Base-by-base conservation (phyloP, 208 protist species). In the Acanthamoeba royreba region DNA sequence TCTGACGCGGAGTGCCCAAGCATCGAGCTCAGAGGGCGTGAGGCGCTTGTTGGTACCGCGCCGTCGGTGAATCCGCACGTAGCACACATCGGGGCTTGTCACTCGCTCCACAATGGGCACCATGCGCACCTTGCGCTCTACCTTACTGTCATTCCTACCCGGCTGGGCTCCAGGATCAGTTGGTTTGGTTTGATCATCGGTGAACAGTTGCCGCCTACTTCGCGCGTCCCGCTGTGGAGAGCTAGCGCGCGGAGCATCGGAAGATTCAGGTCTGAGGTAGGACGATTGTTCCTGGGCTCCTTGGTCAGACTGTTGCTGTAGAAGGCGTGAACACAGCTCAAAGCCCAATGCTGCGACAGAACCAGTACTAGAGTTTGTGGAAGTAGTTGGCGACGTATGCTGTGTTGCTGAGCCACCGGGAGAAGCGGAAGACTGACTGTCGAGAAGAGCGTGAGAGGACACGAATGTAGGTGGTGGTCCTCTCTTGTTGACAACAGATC, bases 51-150 rank as follows among this genome's bases (percentile, higher is more conserved):
- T 31, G 42, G 17, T 79, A 40, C 86, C 86, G 19, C 58, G 52
- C 13, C 86, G 52, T 15, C 86, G 35, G 40, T 92, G 86, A 22
- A 92, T 92, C 28, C 86, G 52, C 43, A 92, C 46, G 55, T 92
- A 92, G 52, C 58, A 69, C 25, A 92, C 25, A 9, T 17, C 25
- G 15, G 86, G 58, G 55, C 28, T 7, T 4, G 86, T 92, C n/a
- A 92, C n/a, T n/a, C 43, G 40, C 22, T 53, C 35, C 42, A 92
- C 61, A 28, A 92, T 92, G 86, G 86, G 86, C 31, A 92, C 86
- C 52, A 92, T 49, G 33, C 86, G 17, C 86, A 49, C 86, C 55
- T 13, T 31, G 28, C 81, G 49, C 31, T 77, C 55, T 19, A 58
- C 86, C 4, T 33, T 55, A n/a, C 61, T 31, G n/a, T n/a, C n/a